Percentiles rank a stretch among this genome's conserved stretches.
phyloP scores from a whole-genome alignment of 805 yeast species.

The Maudiozyma bulderi region DNA sequence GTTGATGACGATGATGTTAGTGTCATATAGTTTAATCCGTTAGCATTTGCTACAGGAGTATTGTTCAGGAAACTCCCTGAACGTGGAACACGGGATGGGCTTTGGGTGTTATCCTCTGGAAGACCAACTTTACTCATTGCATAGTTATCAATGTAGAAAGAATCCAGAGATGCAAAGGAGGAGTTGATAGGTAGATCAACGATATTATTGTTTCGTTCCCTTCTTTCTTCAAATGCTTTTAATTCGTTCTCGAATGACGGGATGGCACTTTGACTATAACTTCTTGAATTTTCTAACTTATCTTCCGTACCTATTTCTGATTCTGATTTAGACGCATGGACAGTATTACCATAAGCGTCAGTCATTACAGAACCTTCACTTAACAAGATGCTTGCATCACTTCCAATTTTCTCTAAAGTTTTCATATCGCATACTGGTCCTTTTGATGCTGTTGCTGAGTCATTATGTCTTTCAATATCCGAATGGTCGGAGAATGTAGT shows the following conservation, averaged over 20 bases:
- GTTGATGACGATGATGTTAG: neutral
- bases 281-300: neutral
- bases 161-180: slow-evolving; percentile 64
- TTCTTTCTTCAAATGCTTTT: slow-evolving; percentile 15
- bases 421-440: neutral
- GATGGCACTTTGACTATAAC: neutral
- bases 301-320: neutral
- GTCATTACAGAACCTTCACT: slow-evolving; percentile 18
- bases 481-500: neutral
- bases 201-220: slow-evolving; percentile 31
- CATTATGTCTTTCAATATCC: neutral
- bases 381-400: slow-evolving; percentile 14
- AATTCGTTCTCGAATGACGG: slow-evolving; percentile 13
- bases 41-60: neutral
- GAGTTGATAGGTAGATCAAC: slow-evolving; percentile 63
- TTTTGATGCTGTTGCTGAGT: neutral
- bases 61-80: neutral
- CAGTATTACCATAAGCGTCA: slow-evolving; percentile 1
- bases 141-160: slow-evolving; percentile 52
- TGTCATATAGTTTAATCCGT: neutral
- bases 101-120: neutral
- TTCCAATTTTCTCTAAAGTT: neutral
- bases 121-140: slow-evolving; percentile 23
- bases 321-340: neutral
- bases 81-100: neutral